Evolutionary conservation across 495 filamentous ascomycete species (phyloP).

Genomic region (Astrothelium macrocarpum): DNA sequence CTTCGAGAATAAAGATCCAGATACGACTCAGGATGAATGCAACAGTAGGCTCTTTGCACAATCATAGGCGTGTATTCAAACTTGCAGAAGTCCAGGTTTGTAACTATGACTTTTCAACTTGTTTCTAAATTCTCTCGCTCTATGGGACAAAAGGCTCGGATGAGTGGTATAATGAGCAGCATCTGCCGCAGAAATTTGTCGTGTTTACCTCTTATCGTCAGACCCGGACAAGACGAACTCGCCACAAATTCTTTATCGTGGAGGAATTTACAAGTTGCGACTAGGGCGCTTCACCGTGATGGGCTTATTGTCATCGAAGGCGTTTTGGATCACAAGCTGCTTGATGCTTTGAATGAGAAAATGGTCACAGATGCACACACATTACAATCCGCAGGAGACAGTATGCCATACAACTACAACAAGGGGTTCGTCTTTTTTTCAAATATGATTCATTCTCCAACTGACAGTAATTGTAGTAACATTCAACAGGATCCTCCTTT

Average conservation of each 20-base stretch:
- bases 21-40: too few species aligned
- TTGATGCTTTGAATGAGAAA: constrained; percentile 6
- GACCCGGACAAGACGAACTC: neutral
- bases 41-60: neutral
- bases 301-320: constrained; percentile 6
- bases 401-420: constrained; percentile 8
- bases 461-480: neutral
- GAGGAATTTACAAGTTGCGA: constrained; percentile 6
- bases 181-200: neutral
- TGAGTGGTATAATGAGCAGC: neutral
- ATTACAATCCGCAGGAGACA: neutral
- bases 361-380: neutral
- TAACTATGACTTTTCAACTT: neutral
- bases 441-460: neutral
- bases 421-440: neutral
- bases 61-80: neutral
- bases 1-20: too few species aligned
- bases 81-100: neutral
- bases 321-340: neutral
- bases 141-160: neutral
- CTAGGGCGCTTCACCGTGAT: constrained; percentile 7
- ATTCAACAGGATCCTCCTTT: constrained; percentile 8
- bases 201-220: neutral
- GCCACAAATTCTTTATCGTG: neutral
- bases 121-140: neutral